Evolutionary conservation across 805 yeast genomes (phyloP).

Genomic region (Debaryomyces hansenii): DNA sequence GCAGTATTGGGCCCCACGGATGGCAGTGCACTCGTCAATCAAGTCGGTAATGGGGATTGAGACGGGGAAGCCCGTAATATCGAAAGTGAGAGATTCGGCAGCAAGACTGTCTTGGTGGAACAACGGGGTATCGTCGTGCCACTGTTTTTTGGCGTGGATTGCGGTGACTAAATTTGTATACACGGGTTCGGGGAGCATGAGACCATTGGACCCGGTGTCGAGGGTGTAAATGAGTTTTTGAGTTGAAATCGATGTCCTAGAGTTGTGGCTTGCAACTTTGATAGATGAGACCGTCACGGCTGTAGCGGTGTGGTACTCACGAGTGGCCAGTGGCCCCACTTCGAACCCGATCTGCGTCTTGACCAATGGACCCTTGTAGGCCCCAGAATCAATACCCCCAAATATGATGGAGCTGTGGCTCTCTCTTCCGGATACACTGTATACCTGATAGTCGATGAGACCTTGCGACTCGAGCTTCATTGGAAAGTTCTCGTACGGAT

Average conservation of each 20-base stretch:
- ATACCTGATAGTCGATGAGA: conserved; percentile 7
- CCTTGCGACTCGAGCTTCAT: conserved; percentile 11
- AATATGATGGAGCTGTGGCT: conserved; percentile 19
- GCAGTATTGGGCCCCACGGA: conserved; percentile 11
- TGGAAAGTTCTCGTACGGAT: conserved; percentile 14
- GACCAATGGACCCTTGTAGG: conserved; percentile 22
- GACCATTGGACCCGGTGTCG: conserved; percentile 17
- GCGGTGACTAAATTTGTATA: conserved; percentile 10
- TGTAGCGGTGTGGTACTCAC: conserved; percentile 7
- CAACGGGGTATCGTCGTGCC: conserved; percentile 4
- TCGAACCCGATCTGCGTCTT: conserved; percentile 12
- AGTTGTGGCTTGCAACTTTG: conserved; percentile 3
- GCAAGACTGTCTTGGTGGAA: conserved; percentile 6
- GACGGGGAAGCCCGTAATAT: conserved; percentile 12
- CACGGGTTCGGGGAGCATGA: conserved; percentile 14
- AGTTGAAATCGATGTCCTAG: conserved; percentile 6
- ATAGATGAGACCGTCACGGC: conserved; percentile 13
- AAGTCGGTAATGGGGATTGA: conserved; percentile 12
- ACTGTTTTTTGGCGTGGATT: conserved; percentile 6
- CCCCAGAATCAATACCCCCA: conserved; percentile 33
- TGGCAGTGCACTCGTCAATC: conserved; percentile 7
- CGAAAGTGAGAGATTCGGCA: conserved; percentile 3
- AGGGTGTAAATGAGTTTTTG: conserved; percentile 14
- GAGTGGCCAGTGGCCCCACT: conserved; percentile 9
- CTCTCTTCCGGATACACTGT: conserved; percentile 11